Base-by-base conservation (phyloP, 208 protist genomes). In the Crithidia expoeki region DNA sequence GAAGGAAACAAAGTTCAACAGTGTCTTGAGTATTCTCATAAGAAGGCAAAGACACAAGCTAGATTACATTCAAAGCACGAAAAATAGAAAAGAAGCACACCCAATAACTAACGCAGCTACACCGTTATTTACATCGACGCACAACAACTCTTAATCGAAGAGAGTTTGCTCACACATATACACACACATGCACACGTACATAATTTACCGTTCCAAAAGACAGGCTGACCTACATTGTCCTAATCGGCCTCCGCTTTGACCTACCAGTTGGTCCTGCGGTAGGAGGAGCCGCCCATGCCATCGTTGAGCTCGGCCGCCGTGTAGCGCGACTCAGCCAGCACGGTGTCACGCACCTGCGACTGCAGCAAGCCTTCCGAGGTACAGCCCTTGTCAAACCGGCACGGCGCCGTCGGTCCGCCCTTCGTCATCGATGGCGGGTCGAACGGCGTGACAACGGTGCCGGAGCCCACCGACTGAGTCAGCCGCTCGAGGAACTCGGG, bases 221-320 rank as follows among this genome's bases (percentile, higher is more conserved):
- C n/a, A n/a, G n/a, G n/a, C n/a, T n/a, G n/a, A n/a, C n/a, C n/a
- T n/a, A n/a, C n/a, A n/a, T n/a, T n/a, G n/a, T n/a, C n/a, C n/a
- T n/a, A n/a, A n/a, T n/a, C n/a, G n/a, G n/a, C n/a, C n/a, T n/a
- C n/a, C n/a, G n/a, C n/a, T n/a, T n/a, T n/a, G 14, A 16, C 0
- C 14, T n/a, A 93, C 81, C 81, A 93, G 69, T 84, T 82, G 14
- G 75, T 86, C 47, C 80, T 76, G 33, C 74, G 81, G 64, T 88
- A 90, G n/a, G 56, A 68, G 3, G 81, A 90, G n/a, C 81, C 76
- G 28, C 83, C 84, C 49, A 84, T 77, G 47, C 78, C 79, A 50
- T 90, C 83, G 68, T 90, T 84, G 84, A 94, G 77, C 53, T 92
- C 86, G 4, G 88, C 81, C 4, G 81, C 76, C 0, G 74, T 72